A percentile compares a stretch with the other conserved stretches of the same genome.
phyloP scores from a whole-genome alignment of 371 early-diverging fungal species.

The Apophysomyces sp. region DNA sequence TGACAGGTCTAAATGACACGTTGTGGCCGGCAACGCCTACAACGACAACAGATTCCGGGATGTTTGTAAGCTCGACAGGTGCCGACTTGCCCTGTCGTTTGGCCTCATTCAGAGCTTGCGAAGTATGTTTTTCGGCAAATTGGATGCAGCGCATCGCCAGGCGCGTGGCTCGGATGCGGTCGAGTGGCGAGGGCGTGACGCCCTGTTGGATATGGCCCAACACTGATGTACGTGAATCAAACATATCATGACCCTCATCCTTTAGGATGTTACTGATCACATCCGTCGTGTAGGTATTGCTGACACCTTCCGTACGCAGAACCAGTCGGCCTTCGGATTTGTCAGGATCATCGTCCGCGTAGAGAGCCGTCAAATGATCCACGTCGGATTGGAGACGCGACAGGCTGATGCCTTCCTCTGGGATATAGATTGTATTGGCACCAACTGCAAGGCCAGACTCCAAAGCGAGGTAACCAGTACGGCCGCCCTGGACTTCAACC shows the following conservation, averaged over 20 bases:
- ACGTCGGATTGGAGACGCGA: constrained; percentile 82
- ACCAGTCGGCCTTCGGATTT: constrained; percentile 82
- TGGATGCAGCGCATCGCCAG: constrained; percentile 75
- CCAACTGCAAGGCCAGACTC: constrained; percentile 91
- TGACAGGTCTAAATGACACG: constrained; percentile 73
- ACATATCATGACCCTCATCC: constrained; percentile 92
- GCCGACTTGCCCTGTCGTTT: constrained; percentile 20
- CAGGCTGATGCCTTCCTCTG: constrained; percentile 89
- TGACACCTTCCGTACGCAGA: constrained; percentile 82
- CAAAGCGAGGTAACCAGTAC: constrained; percentile 94
- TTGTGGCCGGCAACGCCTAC: constrained; percentile 84
- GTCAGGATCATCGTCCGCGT: constrained; percentile 67
- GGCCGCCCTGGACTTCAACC: constrained; percentile 98
- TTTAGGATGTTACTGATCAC: constrained; percentile 86
- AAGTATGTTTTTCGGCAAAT: constrained; percentile 53
- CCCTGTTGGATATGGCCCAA: constrained; percentile 99
- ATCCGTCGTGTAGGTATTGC: constrained; percentile 88
- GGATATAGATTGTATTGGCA: constrained; percentile 94
- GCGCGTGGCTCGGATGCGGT: constrained; percentile 91
- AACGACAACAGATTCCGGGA: constrained; percentile 67
- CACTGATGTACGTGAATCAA: constrained; percentile 90
- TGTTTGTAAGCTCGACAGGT: constrained; percentile 65
- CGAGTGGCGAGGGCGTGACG: constrained; percentile 93
- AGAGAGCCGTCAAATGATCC: constrained; percentile 75
- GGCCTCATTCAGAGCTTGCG: constrained; percentile 29